Evolutionary conservation across 1,284 basidiomycete genomes (phyloP), one percentile per base, ranked within the genome.

Genomic region (Marasmius fiardii): DNA sequence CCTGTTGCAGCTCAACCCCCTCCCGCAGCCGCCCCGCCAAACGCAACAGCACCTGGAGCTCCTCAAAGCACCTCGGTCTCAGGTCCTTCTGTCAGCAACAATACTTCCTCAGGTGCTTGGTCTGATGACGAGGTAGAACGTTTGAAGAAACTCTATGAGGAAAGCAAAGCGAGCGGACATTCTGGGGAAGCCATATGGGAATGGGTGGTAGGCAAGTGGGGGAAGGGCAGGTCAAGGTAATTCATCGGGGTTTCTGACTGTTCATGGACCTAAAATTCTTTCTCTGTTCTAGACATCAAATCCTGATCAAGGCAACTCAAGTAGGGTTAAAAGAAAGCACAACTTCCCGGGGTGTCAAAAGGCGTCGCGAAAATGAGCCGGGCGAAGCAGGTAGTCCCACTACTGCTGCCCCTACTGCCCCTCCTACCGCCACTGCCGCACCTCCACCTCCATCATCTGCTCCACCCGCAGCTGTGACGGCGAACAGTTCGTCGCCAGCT

Each of bases 171-270:
- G 35, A 68, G 68, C 44, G 72, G 71, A 5, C 55, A 70, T 53
- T 63, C 63, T 7, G 83, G 84, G 8, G 84, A 89, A 61, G 82
- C 85, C 45, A 84, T 88, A 52, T 91, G 88, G 90, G 88, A 90
- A 66, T 82, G 83, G 73, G 79, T 91, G 14, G 81, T 86, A 43
- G 74, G 74, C 47, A 78, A 86, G 61, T 91, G 86, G 83, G 89
- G 88, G 3, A 79, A 79, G 58, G 80, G 79, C 44, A 76, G 89
- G 52, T 83, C 89, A 53, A 82, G 85, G 88, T 87, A 59, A 39
- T 72, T 67, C 45, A 56, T 49, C 39, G 45, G 52, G 31, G 34
- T 50, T 8, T n/a, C 21, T 26, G 28, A 43, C 3, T 47, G 8
- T 33, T 37, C 26, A 7, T 51, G 14, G 20, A 7, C 12, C 53